Conservation (phyloP, 441 rosid species). For the Populus hybrid region DNA sequence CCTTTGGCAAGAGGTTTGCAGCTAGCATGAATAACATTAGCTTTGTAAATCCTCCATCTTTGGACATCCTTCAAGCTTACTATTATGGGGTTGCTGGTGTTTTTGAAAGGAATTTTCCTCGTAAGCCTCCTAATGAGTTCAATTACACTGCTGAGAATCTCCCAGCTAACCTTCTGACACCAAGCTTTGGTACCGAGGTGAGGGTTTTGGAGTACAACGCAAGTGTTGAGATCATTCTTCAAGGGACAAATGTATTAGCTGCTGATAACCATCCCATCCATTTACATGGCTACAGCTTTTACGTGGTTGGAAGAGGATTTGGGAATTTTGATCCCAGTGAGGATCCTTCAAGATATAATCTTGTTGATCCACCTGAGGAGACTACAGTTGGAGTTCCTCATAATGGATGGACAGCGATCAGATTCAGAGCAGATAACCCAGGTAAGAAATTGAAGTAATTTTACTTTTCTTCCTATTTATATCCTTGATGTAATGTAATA, state of each 20-base stretch:
- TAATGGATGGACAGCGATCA: slow-evolving; percentile 43
- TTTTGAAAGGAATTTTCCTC: slow-evolving; percentile 34
- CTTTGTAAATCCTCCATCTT: slow-evolving; percentile 6
- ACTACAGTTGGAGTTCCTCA: slow-evolving; percentile 39
- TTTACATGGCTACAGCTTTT: slow-evolving; percentile 35
- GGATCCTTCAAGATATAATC: slow-evolving; percentile 23
- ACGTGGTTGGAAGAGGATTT: slow-evolving; percentile 20
- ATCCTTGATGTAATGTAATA: no score
- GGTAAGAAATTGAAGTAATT: slow-evolving; percentile 19
- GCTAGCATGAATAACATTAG: slow-evolving; percentile 35
- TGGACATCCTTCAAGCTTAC: slow-evolving; percentile 30
- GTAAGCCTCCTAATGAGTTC: slow-evolving; percentile 26
- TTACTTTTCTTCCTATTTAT: neutral
- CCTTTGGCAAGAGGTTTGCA: slow-evolving; percentile 1
- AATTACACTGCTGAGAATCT: slow-evolving; percentile 33
- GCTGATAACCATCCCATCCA: slow-evolving; percentile 48
- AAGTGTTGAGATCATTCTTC: slow-evolving; percentile 40
- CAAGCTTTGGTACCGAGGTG: slow-evolving; percentile 30
- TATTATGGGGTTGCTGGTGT: slow-evolving; percentile 22
- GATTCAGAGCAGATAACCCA: slow-evolving; percentile 44
- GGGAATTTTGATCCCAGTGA: slow-evolving; percentile 24
- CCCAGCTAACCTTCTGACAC: slow-evolving; percentile 2
- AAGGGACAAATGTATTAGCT: slow-evolving; percentile 35
- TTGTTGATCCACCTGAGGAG: slow-evolving; percentile 43
- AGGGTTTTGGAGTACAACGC: slow-evolving; percentile 33